A percentile compares a stretch with the other conserved stretches of the same genome.
phyloP scores from a whole-genome alignment of 176 grass and related monocot genomes.

The Phragmites australis region DNA sequence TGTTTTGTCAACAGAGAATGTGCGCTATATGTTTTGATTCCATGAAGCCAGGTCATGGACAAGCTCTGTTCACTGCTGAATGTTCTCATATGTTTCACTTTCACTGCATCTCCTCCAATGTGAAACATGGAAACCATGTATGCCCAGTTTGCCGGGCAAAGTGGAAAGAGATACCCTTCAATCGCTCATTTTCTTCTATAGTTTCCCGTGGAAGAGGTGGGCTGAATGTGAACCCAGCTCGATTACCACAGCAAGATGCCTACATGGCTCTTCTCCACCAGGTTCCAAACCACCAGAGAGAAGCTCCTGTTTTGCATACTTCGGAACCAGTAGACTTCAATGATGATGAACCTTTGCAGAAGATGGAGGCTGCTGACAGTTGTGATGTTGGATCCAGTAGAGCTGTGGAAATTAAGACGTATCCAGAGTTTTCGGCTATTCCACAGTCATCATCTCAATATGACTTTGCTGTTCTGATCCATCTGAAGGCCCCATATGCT shows the following conservation, averaged over 20 bases:
- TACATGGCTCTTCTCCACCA: conserved; percentile 54
- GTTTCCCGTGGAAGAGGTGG: conserved; percentile 49
- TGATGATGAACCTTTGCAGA: conserved; percentile 81
- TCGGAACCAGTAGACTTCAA: conserved; percentile 68
- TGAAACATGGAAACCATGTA: conserved; percentile 85
- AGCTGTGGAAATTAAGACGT: conserved; percentile 80
- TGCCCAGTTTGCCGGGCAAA: conserved; percentile 93
- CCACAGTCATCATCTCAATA: conserved; percentile 56
- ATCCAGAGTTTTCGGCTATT: conserved; percentile 62
- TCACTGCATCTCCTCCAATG: conserved; percentile 90
- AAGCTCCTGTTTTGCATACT: conserved; percentile 34
- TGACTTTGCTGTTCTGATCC: conserved; percentile 74
- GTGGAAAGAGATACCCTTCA: conserved; percentile 93
- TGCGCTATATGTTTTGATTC: conserved; percentile 89
- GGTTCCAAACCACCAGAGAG: conserved; percentile 48
- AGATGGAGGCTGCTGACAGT: conserved; percentile 36
- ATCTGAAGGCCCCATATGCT: conserved; percentile 75
- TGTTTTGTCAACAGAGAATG: conserved; percentile 58
- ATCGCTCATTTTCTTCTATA: conserved; percentile 50
- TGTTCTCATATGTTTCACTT: conserved; percentile 98
- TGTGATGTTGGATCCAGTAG: conserved; percentile 44
- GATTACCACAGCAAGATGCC: conserved; percentile 52
- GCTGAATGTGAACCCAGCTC: conserved; percentile 46
- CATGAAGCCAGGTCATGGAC: conserved; percentile 84
- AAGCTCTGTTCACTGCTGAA: conserved; percentile 96